Evolutionary conservation across 306 rosid species (phyloP), one percentile per base, ranked within the genome.

Genomic region (Sechiopsis laciniata): DNA sequence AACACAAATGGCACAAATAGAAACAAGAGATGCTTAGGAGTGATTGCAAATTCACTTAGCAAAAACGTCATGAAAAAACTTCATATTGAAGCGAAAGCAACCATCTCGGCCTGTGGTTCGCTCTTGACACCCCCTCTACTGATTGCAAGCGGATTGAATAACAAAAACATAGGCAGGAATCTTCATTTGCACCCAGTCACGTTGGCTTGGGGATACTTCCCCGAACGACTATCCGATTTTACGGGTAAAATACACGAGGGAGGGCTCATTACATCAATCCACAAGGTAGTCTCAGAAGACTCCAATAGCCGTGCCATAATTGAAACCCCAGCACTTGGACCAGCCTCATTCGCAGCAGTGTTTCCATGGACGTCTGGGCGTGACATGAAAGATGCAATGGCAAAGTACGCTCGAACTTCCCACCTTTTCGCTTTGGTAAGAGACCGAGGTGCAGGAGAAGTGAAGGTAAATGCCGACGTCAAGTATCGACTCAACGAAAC

Each of bases 141-240:
- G 94, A 80, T 85, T 80, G 78, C 88, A 7, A 91, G 97, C 24
- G 97, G 97, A 37, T 85, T 91, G 72, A 9, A 35, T 71, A 91
- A 91, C 83, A 87, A 82, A 16, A 84, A 91, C 54, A 89, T 91
- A 17, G 97, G 97, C 67, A 88, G 12, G 46, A 87, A 91, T 78
- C 96, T 91, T 61, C 97, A 87, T 78, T 91, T 91, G 24, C 97
- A 91, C 74, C 97, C 97, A 2, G 87, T 81, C 72, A 84, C 67
- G 69, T 46, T 89, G 55, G 82, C 82, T 19, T 89, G 97, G 97
- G 97, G 97, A 10, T 83, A 91, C 82, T 85, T 91, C 64, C 97
- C 97, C 0, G 91, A 91, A 70, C 71, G 77, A 21, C 57, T 11
- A 67, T 81, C 83, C 15, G 55, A 85, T 62, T 80, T 91, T 0